Base-by-base conservation (phyloP, 2,329 filamentous ascomycete genomes). In the Diatrype stigma region DNA sequence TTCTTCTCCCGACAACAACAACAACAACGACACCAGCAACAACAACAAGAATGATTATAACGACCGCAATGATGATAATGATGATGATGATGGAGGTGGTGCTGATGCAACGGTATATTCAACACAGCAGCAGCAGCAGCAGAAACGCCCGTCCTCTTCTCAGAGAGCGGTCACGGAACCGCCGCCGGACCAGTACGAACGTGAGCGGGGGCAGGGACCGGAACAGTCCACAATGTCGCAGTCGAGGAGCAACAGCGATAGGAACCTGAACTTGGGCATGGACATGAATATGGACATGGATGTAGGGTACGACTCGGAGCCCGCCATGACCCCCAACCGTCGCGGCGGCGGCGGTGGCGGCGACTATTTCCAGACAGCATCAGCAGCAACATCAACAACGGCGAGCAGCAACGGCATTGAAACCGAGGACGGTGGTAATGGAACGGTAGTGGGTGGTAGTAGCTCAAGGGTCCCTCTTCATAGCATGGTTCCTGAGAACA, bases 261-360 rank as follows among this genome's bases (percentile, higher is more conserved):
- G n/a, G 34, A 16, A 6, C 34, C 4, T 6, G 34, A 35, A n/a
- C n/a, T n/a, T 53, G 14, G 30, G 17, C 45, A 52, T 28, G 32
- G 46, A 45, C 12, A 38, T 42, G 6, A 21, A 34, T 14, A 26
- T 37, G 16, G 50, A 52, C 28, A 55, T 56, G 22, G 61, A 66
- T 11, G 48, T 60, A 40, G 64, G 60, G 6, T 68, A 68, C 49
- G 64, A 68, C 48, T 68, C 66, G n/a, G 65, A 68, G 48, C 65
- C 66, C 4, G 54, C 56, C 19, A 55, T 62, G 55, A 60, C 60
- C 26, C 58, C 60, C 3, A 21, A 44, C 35, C 49, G 22, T 28
- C 46, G 32, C 17, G 53, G n/a, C n/a, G n/a, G n/a, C n/a, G n/a
- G n/a, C n/a, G n/a, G n/a, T n/a, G n/a, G n/a, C n/a, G n/a, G 45